Evolutionary conservation across 176 grass and related monocot genomes (phyloP), one percentile per base, ranked within the genome.

Genomic region (Neostapfia colusana): DNA sequence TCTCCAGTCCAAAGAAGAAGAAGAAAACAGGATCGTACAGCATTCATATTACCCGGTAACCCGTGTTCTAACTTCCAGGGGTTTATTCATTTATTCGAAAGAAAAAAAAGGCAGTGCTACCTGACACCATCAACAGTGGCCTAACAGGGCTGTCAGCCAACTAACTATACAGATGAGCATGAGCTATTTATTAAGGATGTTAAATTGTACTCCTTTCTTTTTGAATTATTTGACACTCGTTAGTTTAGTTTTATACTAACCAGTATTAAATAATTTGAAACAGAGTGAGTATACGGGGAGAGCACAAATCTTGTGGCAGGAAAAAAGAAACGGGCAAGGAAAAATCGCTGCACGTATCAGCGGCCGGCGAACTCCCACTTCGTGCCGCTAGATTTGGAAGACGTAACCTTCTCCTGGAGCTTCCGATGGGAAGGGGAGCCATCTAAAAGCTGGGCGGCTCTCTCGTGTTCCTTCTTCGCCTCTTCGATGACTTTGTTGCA

Each of bases 401-500:
- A 7, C 13, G 66, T n/a, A 1, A 64, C n/a, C 67, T 88, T 56
- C 14, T 79, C 43, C 14, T 45, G 70, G 27, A 50, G 34, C 44
- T 75, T 75, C 25, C 42, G 53, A 56, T 75, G 67, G 6, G 75
- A 75, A 24, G 81, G 54, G 2, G 77, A 75, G 23, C 79, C 82
- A 23, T 91, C 80, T 50, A 85, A 70, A 3, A 78, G 57, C 2
- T 71, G 70, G 6, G 87, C 24, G 5, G 45, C 7, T 72, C 73
- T 54, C 59, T 88, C 86, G 0, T 94, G 60, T 62, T 94, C 89
- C 46, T 64, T 73, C 65, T 74, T 87, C 18, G 85, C 82, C n/a
- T 90, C 87, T 28, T 92, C 95, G 0, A 92, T 67, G 50, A 90
- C 79, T 59, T 89, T 88, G 61, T 91, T 87, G 82, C 84, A 90